Conservation (phyloP, 2,329 filamentous ascomycete species). For the Pezicula radicicola region DNA sequence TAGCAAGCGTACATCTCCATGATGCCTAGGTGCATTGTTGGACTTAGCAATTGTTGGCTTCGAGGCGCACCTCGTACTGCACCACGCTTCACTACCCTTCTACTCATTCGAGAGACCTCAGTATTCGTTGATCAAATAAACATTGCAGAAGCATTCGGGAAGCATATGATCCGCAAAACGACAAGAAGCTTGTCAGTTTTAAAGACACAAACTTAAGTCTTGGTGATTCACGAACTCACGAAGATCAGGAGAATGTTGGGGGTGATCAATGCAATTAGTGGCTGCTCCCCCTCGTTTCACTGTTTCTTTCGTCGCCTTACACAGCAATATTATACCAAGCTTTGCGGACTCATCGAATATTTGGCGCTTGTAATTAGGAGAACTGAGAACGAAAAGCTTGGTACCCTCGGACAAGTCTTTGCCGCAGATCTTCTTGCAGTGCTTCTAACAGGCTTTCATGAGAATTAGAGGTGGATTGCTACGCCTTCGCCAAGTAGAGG, state of each 20-base stretch:
- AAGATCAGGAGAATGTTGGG: neutral
- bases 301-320: neutral
- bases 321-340: neutral
- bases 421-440: neutral
- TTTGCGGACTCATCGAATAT: neutral
- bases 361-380: neutral
- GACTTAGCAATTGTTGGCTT: neutral
- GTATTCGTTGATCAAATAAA: neutral
- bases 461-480: neutral
- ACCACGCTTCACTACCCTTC: neutral
- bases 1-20: neutral
- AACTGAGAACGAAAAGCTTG: neutral
- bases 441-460: neutral
- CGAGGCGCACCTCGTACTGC: neutral
- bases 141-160: neutral
- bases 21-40: neutral
- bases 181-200: neutral
- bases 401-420: neutral
- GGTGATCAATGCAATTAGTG: neutral
- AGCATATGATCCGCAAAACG: neutral
- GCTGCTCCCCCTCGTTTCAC: neutral
- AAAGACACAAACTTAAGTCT: neutral
- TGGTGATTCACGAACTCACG: neutral
- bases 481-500: neutral
- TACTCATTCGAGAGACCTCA: neutral